These are phyloP conservation scores for Citeromyces matritensis DNA, from an alignment of 805 yeast genomes.

Conservation along the genomic window DNA sequence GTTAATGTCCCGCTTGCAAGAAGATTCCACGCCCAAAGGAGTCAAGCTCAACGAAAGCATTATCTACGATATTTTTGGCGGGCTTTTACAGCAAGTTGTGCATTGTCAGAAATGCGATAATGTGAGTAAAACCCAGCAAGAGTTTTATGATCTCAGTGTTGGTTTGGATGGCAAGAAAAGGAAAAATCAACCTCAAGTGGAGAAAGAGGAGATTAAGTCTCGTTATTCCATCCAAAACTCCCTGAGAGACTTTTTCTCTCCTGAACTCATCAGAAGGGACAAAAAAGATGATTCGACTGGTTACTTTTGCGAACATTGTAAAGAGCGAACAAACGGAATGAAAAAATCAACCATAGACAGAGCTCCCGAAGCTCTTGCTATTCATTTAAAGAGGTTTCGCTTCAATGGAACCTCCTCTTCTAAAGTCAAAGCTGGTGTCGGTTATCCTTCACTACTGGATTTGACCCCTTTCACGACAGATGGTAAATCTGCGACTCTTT, in stretches of 20 bases:
- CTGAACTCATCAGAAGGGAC: constrained; percentile 63
- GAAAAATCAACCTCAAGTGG: constrained; percentile 12
- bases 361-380: constrained; percentile 78
- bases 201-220: constrained; percentile 10
- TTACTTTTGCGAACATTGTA: constrained; percentile 81
- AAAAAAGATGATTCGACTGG: constrained; percentile 49
- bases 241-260: constrained; percentile 66
- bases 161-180: constrained; percentile 45
- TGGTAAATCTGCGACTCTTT: constrained; percentile 31
- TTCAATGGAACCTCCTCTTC: constrained; percentile 65
- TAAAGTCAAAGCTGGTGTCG: constrained; percentile 77
- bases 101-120: constrained; percentile 75
- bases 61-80: constrained; percentile 89
- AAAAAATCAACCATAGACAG: constrained; percentile 61
- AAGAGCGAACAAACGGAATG: constrained; percentile 58
- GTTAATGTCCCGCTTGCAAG: constrained; percentile 73
- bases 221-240: constrained; percentile 63
- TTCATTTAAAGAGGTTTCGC: constrained; percentile 85
- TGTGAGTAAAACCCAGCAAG: constrained; percentile 79
- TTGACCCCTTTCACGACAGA: constrained; percentile 44
- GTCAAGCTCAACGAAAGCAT: constrained; percentile 66
- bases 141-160: constrained; percentile 81
- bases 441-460: constrained; percentile 68
- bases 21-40: constrained; percentile 88
- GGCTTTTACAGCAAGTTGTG: constrained; percentile 70